Percentiles rank a stretch among this genome's conserved stretches.
Evolutionary conservation across 2,329 filamentous ascomycete genomes (phyloP).

Genomic region (Aspergillus nomiae): DNA sequence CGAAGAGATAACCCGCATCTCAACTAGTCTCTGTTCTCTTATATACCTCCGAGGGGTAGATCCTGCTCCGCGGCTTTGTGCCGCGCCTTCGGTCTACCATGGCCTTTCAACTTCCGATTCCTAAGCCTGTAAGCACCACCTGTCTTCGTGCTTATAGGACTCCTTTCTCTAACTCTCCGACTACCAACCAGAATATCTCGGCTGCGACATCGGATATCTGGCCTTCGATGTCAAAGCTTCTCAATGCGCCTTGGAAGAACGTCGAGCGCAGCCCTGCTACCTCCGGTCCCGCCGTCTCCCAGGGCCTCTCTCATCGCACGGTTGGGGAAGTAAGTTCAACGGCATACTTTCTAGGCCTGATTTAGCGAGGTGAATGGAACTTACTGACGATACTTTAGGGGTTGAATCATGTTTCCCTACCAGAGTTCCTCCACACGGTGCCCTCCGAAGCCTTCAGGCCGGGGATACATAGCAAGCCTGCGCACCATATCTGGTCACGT

Average conservation of each 20-base stretch:
- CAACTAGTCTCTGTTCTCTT: slow-evolving; percentile 1
- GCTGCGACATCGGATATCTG: slow-evolving; percentile 46
- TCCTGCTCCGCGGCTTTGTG: slow-evolving; percentile 36
- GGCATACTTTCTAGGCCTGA: slow-evolving; percentile 21
- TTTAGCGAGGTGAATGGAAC: not conserved
- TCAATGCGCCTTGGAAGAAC: slow-evolving; percentile 40
- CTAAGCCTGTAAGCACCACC: slow-evolving; percentile 46
- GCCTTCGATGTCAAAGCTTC: slow-evolving; percentile 45
- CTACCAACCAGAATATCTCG: slow-evolving; percentile 45
- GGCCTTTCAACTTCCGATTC: slow-evolving; percentile 55
- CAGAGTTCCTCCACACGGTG: slow-evolving; percentile 29
- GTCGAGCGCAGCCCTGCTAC: slow-evolving; percentile 26
- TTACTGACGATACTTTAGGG: slow-evolving; percentile 17
- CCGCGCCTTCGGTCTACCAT: slow-evolving; percentile 46
- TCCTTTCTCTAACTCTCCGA: slow-evolving; percentile 15
- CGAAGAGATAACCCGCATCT: slow-evolving; percentile 15
- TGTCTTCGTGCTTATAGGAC: not conserved
- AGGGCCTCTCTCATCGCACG: slow-evolving; percentile 16
- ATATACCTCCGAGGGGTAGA: slow-evolving; percentile 16
- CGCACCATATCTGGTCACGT: slow-evolving; percentile 20
- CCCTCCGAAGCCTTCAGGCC: slow-evolving; percentile 28
- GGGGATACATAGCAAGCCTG: slow-evolving; percentile 19
- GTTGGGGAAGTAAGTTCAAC: slow-evolving; percentile 18
- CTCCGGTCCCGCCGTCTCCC: slow-evolving; percentile 15
- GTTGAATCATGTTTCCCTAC: slow-evolving; percentile 19